Evolutionary conservation across 164 flowering plant genomes (phyloP), one percentile per base, ranked within the genome.

Genomic region (Amborella trichopoda): DNA sequence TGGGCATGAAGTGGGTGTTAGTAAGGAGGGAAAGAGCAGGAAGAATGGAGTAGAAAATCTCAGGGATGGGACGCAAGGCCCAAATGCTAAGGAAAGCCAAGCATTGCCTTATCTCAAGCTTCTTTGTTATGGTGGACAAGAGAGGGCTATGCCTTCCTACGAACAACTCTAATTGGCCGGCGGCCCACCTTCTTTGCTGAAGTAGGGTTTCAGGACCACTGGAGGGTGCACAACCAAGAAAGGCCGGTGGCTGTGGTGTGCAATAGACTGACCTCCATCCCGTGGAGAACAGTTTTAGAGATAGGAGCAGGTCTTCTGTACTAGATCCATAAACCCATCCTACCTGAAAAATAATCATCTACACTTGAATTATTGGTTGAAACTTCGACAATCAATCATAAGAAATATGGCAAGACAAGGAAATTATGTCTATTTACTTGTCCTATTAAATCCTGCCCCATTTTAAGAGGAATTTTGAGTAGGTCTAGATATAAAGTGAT

Each of bases 281-380:
- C 33, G 26, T 66, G 2, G 47, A 28, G 38, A 79, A 83, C 39
- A 82, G 77, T 19, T 8, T 36, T 4, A 73, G 19, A 5, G 83
- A 78, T 0, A 86, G 77, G 17, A 69, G 55, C 0, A 70, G 27
- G 30, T 82, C 87, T 40, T 77, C 86, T 0, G 66, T 48, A 13
- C 56, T 17, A 0, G 83, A 69, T 23, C 86, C 91, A 44, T 82
- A 79, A 0, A 66, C 25, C 78, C 70, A 77, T 2, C 93, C 87
- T 20, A 71, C 51, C 89, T 80, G 61, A 48, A 30, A 16, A 25
- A 19, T 30, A 30, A 14, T 30, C 34, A 30, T 30, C 14, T 30
- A 30, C 11, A 30, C 9, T 30, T 30, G 34, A 1, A 8, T 9
- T 14, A 30, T 30, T 30, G 14, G 14, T 0, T 14, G 14, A 1